Conservation (phyloP, 2,329 filamentous ascomycete genomes). For the Claviceps sp. region DNA sequence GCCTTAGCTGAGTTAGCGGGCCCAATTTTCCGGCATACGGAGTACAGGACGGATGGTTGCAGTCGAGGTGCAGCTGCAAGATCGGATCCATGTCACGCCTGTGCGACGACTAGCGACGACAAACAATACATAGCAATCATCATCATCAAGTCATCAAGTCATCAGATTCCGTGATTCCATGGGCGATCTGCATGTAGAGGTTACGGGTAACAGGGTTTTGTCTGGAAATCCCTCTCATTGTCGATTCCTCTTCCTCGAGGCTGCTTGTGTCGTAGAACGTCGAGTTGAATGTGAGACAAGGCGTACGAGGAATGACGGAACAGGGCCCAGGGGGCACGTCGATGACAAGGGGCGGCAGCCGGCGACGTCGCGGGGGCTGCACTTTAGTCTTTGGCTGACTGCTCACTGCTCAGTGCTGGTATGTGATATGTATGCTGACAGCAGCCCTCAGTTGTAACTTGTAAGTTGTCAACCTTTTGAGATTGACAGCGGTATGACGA, state of each 20-base stretch:
- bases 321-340: neutral
- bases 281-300: neutral
- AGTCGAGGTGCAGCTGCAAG: slow-evolving; percentile 2
- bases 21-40: neutral
- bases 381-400: no score
- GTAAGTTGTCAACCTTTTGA: no score
- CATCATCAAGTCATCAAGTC: no score
- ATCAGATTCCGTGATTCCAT: no score
- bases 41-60: neutral
- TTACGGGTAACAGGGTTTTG: neutral
- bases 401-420: no score
- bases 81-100: neutral
- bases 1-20: no score
- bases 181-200: no score
- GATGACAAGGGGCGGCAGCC: neutral
- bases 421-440: no score
- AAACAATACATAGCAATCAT: neutral
- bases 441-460: no score
- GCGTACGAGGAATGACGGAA: neutral
- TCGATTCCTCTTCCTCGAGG: neutral
- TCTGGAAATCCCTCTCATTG: neutral
- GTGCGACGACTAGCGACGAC: neutral
- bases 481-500: no score
- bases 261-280: neutral
- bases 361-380: no score